Evolutionary conservation across 495 filamentous ascomycete genomes (phyloP), one percentile per base, ranked within the genome.

Genomic region (Penicillium canariense): DNA sequence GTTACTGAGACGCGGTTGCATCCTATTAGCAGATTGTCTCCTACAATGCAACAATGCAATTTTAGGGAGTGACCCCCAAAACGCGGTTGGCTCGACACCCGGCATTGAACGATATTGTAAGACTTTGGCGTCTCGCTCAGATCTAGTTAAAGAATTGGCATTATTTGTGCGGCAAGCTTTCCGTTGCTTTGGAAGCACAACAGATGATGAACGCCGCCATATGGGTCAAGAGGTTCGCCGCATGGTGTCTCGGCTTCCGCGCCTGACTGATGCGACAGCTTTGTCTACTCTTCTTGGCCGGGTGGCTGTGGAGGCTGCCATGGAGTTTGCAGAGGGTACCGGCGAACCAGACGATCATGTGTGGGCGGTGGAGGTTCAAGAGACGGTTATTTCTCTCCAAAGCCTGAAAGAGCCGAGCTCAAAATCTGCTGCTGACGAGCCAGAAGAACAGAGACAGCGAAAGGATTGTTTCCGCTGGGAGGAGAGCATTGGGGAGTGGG

Each of bases 401-500:
- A 38, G 40, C 5, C 25, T 42, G 20, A 46, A 45, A 26, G 28
- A 54, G 14, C 34, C 44, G 8, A 48, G 43, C 22, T 43, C 48
- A 12, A 53, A 56, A 11, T 48, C 59, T 58, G 28, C 59, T 58
- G 28, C 28, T 17, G 30, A 68, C 54, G 48, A 65, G 56, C 20
- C 49, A n/a, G 51, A 54, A 7, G 30, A 48, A 27, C 50, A 54
- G 27, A 47, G 44, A 18, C 54, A 54, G 9, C 49, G 17, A 2
- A 61, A 38, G 15, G 69, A 65, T 11, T 83, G 72, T 49, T 46
- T 28, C 14, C 73, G 75, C 39, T 83, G 79, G 79, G 80, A 83
- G 58, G 78, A 81, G 50, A 75, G 75, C 36, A 80, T 82, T 60
- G 75, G 73, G 30, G 79, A 82, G 52, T 82, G 79, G 79, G 72